These are phyloP conservation scores for Ramalina intermedia DNA, from an alignment of 495 filamentous ascomycete species.

Conservation along the genomic window DNA sequence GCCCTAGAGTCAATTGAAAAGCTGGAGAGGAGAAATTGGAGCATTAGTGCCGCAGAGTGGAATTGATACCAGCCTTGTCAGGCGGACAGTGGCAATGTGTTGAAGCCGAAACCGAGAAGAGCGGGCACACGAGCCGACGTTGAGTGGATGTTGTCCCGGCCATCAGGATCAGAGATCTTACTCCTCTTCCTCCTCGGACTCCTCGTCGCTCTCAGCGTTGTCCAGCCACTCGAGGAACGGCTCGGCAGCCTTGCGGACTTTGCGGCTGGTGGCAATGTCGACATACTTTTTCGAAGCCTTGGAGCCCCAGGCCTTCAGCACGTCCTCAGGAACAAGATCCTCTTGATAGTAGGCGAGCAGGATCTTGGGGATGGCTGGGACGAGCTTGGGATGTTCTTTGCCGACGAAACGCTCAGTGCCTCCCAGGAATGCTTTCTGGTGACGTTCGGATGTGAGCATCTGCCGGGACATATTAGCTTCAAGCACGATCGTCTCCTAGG, in stretches of 20 bases:
- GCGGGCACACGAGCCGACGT: too few relatives aligned
- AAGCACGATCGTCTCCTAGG: not conserved
- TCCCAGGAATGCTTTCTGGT: slow-evolving; percentile 95
- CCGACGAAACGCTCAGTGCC: slow-evolving; percentile 87
- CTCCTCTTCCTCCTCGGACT: slow-evolving; percentile 37
- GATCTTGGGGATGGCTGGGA: slow-evolving; percentile 67
- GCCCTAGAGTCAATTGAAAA: slow-evolving; percentile 9
- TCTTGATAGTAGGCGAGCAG: slow-evolving; percentile 76
- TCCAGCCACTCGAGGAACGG: slow-evolving; percentile 89
- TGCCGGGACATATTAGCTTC: slow-evolving; percentile 12
- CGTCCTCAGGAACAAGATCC: slow-evolving; percentile 74
- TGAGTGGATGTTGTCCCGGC: too few relatives aligned
- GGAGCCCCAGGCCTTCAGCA: slow-evolving; percentile 76
- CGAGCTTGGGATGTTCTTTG: slow-evolving; percentile 65
- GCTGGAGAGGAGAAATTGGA: slow-evolving; percentile 18
- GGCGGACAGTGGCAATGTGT: too few relatives aligned
- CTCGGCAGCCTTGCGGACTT: slow-evolving; percentile 88
- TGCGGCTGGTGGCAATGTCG: slow-evolving; percentile 76
- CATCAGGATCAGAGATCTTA: slow-evolving; percentile 4
- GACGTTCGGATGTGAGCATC: slow-evolving; percentile 78
- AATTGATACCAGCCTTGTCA: not conserved
- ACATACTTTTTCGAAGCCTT: slow-evolving; percentile 98
- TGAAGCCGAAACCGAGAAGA: too few relatives aligned
- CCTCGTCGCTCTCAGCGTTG: slow-evolving; percentile 76
- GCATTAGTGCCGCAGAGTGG: slow-evolving; percentile 22